Evolutionary conservation across 2,329 filamentous ascomycete genomes (phyloP).

Genomic region (Thielaviopsis euricoi): DNA sequence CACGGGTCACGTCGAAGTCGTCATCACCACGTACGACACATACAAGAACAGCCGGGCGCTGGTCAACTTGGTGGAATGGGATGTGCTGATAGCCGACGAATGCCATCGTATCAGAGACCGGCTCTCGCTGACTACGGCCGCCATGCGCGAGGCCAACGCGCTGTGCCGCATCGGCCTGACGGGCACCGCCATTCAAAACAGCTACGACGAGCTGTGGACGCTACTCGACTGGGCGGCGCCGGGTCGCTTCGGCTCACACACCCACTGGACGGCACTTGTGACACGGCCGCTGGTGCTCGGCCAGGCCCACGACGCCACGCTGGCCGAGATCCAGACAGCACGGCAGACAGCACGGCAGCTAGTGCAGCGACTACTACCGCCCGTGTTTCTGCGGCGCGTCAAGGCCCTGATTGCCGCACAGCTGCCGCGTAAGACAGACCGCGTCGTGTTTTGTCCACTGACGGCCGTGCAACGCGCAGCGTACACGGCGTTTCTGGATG

Average conservation of each 20-base stretch:
- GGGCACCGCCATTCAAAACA: conserved; percentile 93
- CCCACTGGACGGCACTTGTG: conserved; percentile 66
- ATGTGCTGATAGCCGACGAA: conserved; percentile 87
- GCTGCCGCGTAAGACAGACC: conserved; percentile 84
- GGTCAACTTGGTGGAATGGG: conserved; percentile 80
- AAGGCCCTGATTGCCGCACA: conserved; percentile 86
- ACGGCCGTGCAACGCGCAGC: conserved; percentile 66
- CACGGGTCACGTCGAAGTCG: conserved; percentile 66
- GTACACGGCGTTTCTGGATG: conserved; percentile 63
- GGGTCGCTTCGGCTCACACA: conserved; percentile 44
- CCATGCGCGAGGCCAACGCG: conserved; percentile 81
- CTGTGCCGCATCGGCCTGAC: conserved; percentile 86
- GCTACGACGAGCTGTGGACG: conserved; percentile 94
- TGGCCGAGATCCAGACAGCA: conserved; percentile 64
- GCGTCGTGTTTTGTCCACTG: conserved; percentile 86
- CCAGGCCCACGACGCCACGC: conserved; percentile 81
- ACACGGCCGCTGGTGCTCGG: conserved; percentile 68
- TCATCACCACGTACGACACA: conserved; percentile 88
- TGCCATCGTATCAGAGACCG: conserved; percentile 79
- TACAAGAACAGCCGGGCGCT: conserved; percentile 60
- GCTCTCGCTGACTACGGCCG: conserved; percentile 58
- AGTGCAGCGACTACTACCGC: conserved; percentile 71
- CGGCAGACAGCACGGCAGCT: conserved; percentile 71
- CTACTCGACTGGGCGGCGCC: conserved; percentile 93
- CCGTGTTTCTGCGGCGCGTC: conserved; percentile 82